Evolutionary conservation across 169 alveolate genomes (phyloP).

Genomic region (Pseudocohnilembus persalinus): DNA sequence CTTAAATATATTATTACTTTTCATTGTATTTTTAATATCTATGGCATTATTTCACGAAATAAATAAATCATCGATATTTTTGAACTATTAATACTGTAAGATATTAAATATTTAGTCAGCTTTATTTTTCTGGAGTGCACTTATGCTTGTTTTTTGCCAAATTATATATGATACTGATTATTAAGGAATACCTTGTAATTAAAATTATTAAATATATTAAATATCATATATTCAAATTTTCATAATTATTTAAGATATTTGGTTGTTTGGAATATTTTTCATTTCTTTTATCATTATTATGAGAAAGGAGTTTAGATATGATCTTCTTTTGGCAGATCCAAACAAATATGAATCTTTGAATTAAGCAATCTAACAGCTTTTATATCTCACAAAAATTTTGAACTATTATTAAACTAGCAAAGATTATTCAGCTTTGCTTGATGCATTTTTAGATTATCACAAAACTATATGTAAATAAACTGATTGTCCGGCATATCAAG

Average conservation of each 20-base stretch:
- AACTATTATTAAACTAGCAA: conserved; percentile 37
- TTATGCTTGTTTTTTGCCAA: conserved; percentile 41
- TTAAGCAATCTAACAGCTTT: conserved; percentile 27
- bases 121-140: conserved; percentile 38
- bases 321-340: conserved; percentile 43
- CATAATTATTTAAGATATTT: conserved; percentile 29
- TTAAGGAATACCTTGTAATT: not conserved
- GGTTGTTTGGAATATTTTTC: conserved; percentile 44
- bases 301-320: conserved; percentile 48
- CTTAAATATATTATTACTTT: conserved; percentile 23
- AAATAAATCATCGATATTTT: conserved; percentile 30
- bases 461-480: conserved; percentile 48
- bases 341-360: conserved; percentile 47
- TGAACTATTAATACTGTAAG: conserved; percentile 30
- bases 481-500: conserved; percentile 44
- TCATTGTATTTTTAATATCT: conserved; percentile 17
- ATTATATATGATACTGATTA: not conserved
- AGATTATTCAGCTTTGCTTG: conserved; percentile 40
- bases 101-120: conserved; percentile 34
- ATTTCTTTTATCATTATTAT: conserved; percentile 30
- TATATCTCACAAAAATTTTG: conserved; percentile 35
- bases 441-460: conserved; percentile 50
- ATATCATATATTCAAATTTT: conserved; percentile 25
- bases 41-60: conserved; percentile 25
- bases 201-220: no score